Evolutionary conservation across 116 monocot genomes (phyloP), one percentile per base, ranked within the genome.

Genomic region (Phalaenopsis hybrid): DNA sequence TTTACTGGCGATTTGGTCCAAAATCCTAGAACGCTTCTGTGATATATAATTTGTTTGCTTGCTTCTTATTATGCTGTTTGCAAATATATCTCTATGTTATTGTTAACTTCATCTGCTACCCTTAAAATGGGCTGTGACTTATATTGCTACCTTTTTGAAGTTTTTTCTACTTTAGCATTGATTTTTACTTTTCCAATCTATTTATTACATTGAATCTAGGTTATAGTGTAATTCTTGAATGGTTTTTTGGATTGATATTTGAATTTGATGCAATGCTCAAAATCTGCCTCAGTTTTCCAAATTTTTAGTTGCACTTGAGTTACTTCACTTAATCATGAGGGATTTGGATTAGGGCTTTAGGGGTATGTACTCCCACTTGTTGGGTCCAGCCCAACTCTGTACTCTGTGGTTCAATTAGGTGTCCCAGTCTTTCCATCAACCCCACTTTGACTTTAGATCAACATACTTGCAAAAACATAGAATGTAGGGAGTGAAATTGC

Each of bases 1-100:
- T 13, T n/a, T 31, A 28, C 23, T 13, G 28, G 13, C 51, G 50
- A 28, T 55, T 65, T 69, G 21, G 78, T 78, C 41, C 28, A 51
- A 59, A 55, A 34, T 41, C 5, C 43, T 16, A 48, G 34, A 58
- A 37, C n/a, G 23, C 49, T 78, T 34, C 37, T 78, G 13, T 70
- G 41, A 50, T 41, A 45, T 72, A 12, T 9, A 20, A 28, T 77
- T 44, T 77, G 65, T 63, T 21, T 49, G 77, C 44, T 44, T 65
- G 46, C 17, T 49, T 44, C 17, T 23, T 77, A 16, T 76, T 23
- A 25, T 82, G 81, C 57, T 57, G 48, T 55, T 20, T 55, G 79
- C 12, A 58, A 80, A 12, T 49, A 50, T 44, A 15, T 33, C 75
- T 75, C 44, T 51, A 10, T 77, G 49, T 31, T 77, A 31, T 51